These are phyloP conservation scores for Vaccinium myrtillus DNA, from an alignment of 148 eudicot species.

Conservation along the genomic window DNA sequence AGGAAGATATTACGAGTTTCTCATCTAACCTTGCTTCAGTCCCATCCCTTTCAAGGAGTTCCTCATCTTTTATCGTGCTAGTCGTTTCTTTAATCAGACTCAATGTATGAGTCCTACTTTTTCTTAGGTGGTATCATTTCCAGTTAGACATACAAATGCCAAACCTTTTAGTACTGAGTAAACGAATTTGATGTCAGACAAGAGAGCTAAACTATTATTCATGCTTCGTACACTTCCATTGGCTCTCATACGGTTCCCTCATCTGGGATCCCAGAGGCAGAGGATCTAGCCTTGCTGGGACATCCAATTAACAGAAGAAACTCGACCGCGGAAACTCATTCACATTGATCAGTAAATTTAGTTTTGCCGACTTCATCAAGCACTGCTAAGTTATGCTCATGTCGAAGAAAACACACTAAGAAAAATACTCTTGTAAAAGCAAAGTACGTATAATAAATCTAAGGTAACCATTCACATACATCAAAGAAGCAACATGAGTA, in stretches of 20 bases:
- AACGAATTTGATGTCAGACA: not conserved
- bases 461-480: not conserved
- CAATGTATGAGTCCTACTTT: not conserved
- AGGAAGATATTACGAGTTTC: not conserved
- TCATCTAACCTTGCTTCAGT: not conserved
- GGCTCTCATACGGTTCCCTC: not conserved
- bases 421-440: not conserved
- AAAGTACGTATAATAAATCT: not conserved
- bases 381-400: not conserved
- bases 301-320: not conserved
- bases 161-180: not conserved
- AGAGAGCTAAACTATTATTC: not conserved
- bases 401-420: not conserved
- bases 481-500: not conserved
- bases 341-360: not conserved
- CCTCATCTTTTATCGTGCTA: not conserved
- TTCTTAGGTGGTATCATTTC: not conserved
- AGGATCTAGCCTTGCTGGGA: not conserved
- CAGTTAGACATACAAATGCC: not conserved
- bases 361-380: not conserved
- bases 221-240: not conserved
- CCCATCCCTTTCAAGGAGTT: not conserved
- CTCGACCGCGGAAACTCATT: not conserved
- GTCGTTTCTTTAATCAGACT: not conserved
- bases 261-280: not conserved